Base-by-base conservation (phyloP, 305 asterid genomes). In the Withania somnifera region DNA sequence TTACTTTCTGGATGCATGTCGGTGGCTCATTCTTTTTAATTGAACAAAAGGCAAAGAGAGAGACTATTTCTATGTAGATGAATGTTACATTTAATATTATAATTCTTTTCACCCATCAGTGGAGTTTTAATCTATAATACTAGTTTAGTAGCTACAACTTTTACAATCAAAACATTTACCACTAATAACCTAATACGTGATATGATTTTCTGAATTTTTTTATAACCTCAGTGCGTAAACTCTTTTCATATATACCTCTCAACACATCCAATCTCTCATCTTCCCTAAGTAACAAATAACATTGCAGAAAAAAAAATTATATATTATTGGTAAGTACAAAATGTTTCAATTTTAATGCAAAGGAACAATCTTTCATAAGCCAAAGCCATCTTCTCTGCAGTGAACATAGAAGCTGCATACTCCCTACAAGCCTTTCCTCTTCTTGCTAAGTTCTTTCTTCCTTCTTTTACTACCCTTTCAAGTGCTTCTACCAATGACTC, bases 301-400 rank as follows among this genome's bases (percentile, higher is more conserved):
- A 50, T 75, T n/a, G n/a, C 45, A n/a, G 34, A 64, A 32, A 32
- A 36, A 67, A 14, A 9, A 36, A 42, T 4, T 36, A 10, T n/a
- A 34, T 24, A 28, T 88, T 89, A 87, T 28, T 86, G 86, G 84
- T 93, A 93, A 78, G 79, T 85, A 82, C 98, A 95, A 71, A 88
- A 95, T 14, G 94, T 90, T 58, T 90, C 90, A 82, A 92, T 91
- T 82, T 91, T 92, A 60, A 95, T 89, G 76, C 98, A 95, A 79
- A 93, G 93, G 75, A 95, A 95, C 85, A 95, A 80, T 83, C 97
- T 91, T 76, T 95, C 99, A 89, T 95, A 92, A 56, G 99, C 97
- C 88, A 92, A 38, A 9, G 99, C 93, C 99, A 93, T 95, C 85
- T 93, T 95, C 53, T 78, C 68, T 15, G 99, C 99, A 10, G 98